phyloP scores from a whole-genome alignment of 768 basidiomycete species.

The Amanita jacksonii region DNA sequence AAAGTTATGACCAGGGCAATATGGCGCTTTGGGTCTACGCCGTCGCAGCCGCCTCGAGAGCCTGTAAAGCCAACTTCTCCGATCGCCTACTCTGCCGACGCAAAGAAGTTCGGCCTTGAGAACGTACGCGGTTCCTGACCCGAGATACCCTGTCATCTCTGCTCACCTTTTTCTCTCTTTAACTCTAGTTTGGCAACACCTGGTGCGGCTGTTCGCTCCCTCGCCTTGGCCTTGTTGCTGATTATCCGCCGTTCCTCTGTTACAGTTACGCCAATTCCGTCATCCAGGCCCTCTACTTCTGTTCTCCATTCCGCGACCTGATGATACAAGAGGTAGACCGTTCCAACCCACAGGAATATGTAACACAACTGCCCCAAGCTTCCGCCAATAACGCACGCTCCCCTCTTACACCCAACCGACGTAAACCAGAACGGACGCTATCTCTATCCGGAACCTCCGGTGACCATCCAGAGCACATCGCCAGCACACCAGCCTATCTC shows the following conservation, averaged over 20 bases:
- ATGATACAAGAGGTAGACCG: conserved; percentile 60
- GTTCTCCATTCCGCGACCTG: conserved; percentile 85
- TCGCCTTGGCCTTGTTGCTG: not conserved
- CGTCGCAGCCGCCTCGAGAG: conserved; percentile 12
- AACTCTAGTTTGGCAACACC: conserved; percentile 83
- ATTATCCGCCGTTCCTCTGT: conserved; percentile 7
- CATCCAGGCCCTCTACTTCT: conserved; percentile 93
- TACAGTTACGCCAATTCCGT: conserved; percentile 97
- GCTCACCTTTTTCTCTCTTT: conserved; percentile 7
- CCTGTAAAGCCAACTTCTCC: conserved; percentile 24
- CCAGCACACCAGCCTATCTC: conserved; percentile 25
- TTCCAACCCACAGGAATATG: conserved; percentile 29
- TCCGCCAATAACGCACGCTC: conserved; percentile 17
- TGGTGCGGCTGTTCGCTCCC: conserved; percentile 45
- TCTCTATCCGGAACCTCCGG: conserved; percentile 19
- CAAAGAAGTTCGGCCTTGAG: conserved; percentile 92
- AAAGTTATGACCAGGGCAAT: conserved; percentile 23
- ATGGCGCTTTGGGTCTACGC: conserved; percentile 26
- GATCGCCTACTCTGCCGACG: conserved; percentile 48
- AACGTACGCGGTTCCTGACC: conserved; percentile 54
- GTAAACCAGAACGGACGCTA: conserved; percentile 48
- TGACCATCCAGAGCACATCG: conserved; percentile 18
- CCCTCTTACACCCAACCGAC: conserved; percentile 33
- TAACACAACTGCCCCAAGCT: conserved; percentile 15
- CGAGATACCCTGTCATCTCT: not conserved